Evolutionary conservation across 2,329 filamentous ascomycete genomes (phyloP).

Genomic region (Fusarium newnesense): DNA sequence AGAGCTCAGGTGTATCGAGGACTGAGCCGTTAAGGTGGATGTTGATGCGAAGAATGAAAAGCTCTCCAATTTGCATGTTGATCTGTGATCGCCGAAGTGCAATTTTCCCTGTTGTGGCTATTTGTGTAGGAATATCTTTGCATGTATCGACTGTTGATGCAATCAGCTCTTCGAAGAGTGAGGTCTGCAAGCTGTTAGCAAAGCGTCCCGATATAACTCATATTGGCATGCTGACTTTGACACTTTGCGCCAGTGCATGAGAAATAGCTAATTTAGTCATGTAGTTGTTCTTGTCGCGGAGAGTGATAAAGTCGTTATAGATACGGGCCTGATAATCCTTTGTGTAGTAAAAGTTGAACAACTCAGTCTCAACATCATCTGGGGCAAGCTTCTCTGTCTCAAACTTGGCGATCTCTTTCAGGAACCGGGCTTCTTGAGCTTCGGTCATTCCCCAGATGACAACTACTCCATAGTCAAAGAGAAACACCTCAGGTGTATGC

Average conservation of each 20-base stretch:
- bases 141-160: conserved; percentile 93
- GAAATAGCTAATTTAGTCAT: conserved; percentile 98
- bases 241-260: conserved; percentile 93
- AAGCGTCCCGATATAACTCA: neutral
- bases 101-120: conserved; percentile 92
- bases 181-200: conserved; percentile 69
- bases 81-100: conserved; percentile 88
- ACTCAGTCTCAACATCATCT: conserved; percentile 93
- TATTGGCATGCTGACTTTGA: conserved; percentile 66
- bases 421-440: conserved; percentile 87
- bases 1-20: conserved; percentile 94
- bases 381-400: conserved; percentile 88
- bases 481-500: conserved; percentile 92
- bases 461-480: conserved; percentile 97
- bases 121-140: conserved; percentile 91
- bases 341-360: conserved; percentile 99
- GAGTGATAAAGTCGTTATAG: conserved; percentile 98
- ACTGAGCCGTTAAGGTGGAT: conserved; percentile 98
- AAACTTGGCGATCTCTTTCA: conserved; percentile 95
- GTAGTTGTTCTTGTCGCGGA: conserved; percentile 94
- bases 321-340: conserved; percentile 97
- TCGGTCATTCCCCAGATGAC: conserved; percentile 98
- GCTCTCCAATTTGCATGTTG: conserved; percentile 99
- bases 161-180: conserved; percentile 94
- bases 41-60: conserved; percentile 97